A percentile compares a stretch with the other conserved stretches of the same genome.
These are phyloP conservation scores for Aureococcus anophagefferens DNA, from an alignment of 108 stramenopile species.

Conservation along the genomic window DNA sequence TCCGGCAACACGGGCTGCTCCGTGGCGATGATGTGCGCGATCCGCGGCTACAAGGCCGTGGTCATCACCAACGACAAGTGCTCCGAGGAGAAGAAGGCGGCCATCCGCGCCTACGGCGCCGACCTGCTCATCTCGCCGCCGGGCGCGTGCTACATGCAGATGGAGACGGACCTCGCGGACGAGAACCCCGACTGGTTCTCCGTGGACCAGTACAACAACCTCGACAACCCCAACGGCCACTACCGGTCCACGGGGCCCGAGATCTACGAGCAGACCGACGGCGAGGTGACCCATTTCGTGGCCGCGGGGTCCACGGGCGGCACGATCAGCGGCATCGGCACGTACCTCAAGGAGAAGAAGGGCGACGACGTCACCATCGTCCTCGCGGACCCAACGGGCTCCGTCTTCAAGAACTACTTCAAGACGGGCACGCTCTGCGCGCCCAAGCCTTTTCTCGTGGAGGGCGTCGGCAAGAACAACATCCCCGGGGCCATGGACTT, in stretches of 20 bases:
- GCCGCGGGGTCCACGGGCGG: slow-evolving; percentile 24
- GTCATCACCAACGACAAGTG: slow-evolving; percentile 33
- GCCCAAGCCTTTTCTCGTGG: slow-evolving; percentile 6
- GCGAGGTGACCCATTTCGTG: slow-evolving; percentile 17
- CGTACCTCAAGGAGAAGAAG: slow-evolving; percentile 10
- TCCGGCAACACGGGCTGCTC: slow-evolving; percentile 50
- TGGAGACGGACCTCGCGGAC: slow-evolving; percentile 7
- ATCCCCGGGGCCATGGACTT: slow-evolving; percentile 13
- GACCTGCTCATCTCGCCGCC: slow-evolving; percentile 7
- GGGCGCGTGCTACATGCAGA: slow-evolving; percentile 17
- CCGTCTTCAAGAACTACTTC: slow-evolving; percentile 9
- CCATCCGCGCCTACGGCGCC: slow-evolving; percentile 21
- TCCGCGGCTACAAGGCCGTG: slow-evolving; percentile 38
- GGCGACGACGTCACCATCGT: slow-evolving; percentile 12
- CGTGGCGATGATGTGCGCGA: slow-evolving; percentile 36
- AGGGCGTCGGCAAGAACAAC: slow-evolving; percentile 21
- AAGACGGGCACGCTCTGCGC: slow-evolving; percentile 6
- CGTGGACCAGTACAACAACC: slow-evolving; percentile 56
- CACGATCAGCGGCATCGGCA: slow-evolving; percentile 13
- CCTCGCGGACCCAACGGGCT: slow-evolving; percentile 12
- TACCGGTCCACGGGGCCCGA: slow-evolving; percentile 22
- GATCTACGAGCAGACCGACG: slow-evolving; percentile 15
- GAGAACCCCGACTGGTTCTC: slow-evolving; percentile 14
- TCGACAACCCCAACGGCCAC: slow-evolving; percentile 19
- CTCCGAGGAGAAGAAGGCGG: slow-evolving; percentile 11